phyloP scores from a whole-genome alignment of 139 green algal species.

The Spirogloea muscicola region DNA sequence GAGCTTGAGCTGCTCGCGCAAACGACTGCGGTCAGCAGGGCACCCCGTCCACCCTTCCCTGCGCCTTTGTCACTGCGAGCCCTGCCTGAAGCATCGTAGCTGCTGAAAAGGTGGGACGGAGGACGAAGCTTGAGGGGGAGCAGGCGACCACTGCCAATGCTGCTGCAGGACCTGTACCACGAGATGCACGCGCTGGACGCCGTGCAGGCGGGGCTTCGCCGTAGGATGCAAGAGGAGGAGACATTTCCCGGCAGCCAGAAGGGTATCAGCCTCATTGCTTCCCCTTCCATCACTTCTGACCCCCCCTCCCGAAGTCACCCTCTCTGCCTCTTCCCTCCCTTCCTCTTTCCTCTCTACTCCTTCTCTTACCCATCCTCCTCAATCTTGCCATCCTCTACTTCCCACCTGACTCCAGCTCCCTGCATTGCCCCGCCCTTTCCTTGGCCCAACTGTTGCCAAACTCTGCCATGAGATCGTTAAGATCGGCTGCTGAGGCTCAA shows the following conservation, averaged over 20 bases:
- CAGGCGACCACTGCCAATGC: not conserved
- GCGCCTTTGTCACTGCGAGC: not conserved
- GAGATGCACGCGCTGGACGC: slow-evolving; percentile 14
- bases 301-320: too few relatives aligned
- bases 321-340: not conserved
- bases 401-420: too few relatives aligned
- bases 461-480: too few relatives aligned
- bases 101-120: not conserved
- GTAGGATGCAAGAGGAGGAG: not conserved
- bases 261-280: not conserved
- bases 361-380: not conserved
- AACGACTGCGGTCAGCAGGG: slow-evolving; percentile 13
- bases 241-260: not conserved
- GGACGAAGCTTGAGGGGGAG: not conserved
- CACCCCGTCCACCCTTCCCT: not conserved
- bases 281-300: not conserved
- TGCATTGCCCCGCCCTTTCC: too few relatives aligned
- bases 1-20: slow-evolving; percentile 15
- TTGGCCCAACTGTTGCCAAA: too few relatives aligned
- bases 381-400: too few relatives aligned
- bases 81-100: too few relatives aligned
- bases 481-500: too few relatives aligned
- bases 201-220: not conserved
- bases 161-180: slow-evolving; percentile 32
- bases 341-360: not conserved